Base-by-base conservation (phyloP, 2,329 filamentous ascomycete species). In the Exophiala calicioides region DNA sequence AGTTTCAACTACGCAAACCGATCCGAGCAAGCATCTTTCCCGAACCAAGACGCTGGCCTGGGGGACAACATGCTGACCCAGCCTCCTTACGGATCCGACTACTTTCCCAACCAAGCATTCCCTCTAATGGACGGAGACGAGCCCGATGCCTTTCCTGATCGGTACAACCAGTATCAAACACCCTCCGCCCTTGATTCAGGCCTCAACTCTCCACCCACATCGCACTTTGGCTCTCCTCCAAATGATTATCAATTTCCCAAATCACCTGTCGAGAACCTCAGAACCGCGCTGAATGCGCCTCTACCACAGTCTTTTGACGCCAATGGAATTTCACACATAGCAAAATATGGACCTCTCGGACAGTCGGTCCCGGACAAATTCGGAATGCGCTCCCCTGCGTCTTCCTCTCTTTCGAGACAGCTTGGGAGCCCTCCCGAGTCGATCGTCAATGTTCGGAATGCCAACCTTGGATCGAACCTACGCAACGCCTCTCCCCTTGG, bases 291-390 rank as follows among this genome's bases (percentile, higher is more conserved):
- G 53, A 91, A 97, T 70, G 93, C 90, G 2, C 90, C 89, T 12
- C 79, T 97, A 6, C 93, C 93, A 1, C 88, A 90, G 6, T 97
- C 91, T 0, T 96, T 97, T 65, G 93, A 97, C 68, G 95, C 90
- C 60, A 93, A 96, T 62, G 91, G 90, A 38, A 88, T 96, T 42
- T 96, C 90, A 8, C 88, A 91, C 65, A 90, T 89, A 53, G 90
- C 91, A 13, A 82, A 89, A 50, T 90, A 90, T 65, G 93, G 88
- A 0, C 89, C 90, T 0, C 90, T 94, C 68, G 90, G 91, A 5
- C 88, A 90, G 0, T 97, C 91, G 0, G 87, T 97, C 8, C 93
- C 93, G 7, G 88, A 89, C 40, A 88, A 91, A 60, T 96, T 97
- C 60, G 88, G 88, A 10, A 74, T 96, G 57, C 90, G 95, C 41